Base-by-base conservation (phyloP, 495 filamentous ascomycete genomes). In the Aspergillus heteromorphus region DNA sequence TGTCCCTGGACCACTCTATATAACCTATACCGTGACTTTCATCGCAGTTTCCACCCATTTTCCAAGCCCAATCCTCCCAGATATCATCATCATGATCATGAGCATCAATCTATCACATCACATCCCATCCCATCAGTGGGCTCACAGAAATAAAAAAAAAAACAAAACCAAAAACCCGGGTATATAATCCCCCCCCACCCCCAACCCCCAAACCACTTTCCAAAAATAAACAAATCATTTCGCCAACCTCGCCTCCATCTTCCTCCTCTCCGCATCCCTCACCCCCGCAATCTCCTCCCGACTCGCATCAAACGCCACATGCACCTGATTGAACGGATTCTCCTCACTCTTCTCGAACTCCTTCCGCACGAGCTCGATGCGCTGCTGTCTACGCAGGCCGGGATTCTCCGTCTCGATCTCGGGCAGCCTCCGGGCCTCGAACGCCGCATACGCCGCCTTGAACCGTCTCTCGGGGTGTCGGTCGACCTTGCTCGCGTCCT, bases 291-390 rank as follows among this genome's bases (percentile, higher is more conserved):
- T 68, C 71, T 97, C 93, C 9, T 92, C 88, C 73, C 81, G 87
- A 21, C 80, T 81, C 34, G 86, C 83, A 70, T 98, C 85, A 68
- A 89, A 88, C 17, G 71, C 67, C 7, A 84, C 87, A 54, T 78
- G 77, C 13, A 80, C 82, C 71, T 95, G 89, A 69, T 93, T 95
- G 68, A 95, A 92, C 36, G 93, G 93, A 65, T 97, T 97, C 66
- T 97, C 93, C 4, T 85, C 83, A 64, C 85, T 86, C 74, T 89
- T 92, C 68, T 91, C 83, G 67, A 96, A 98, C 73, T 97, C 95
- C 76, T 92, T 92, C 57, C 76, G 66, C 45, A 93, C 85, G 54
- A 83, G 71, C 58, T 93, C 87, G 42, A 87, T 79, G 69, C 87
- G 85, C 83, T 95, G 88, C 61, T 91, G 80, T 54, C 85, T 76